These are phyloP conservation scores for Cairneyella variabilis DNA, from an alignment of 495 filamentous ascomycete genomes.

Conservation along the genomic window DNA sequence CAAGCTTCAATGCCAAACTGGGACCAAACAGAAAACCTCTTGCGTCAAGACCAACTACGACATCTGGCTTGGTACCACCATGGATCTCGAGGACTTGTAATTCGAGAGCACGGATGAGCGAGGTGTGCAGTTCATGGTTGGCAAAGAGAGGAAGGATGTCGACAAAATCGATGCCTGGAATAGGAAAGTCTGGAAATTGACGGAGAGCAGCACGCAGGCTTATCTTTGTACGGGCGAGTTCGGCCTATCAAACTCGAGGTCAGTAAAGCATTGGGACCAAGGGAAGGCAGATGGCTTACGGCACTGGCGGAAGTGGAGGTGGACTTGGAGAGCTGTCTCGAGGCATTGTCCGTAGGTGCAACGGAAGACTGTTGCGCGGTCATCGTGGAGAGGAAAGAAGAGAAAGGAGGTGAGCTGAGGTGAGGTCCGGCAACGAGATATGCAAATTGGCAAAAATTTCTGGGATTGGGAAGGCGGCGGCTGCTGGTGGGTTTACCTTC, in stretches of 20 bases:
- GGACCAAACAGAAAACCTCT: constrained; percentile 96
- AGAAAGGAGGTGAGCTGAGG: constrained; percentile 28
- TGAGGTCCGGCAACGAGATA: constrained; percentile 21
- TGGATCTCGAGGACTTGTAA: constrained; percentile 64
- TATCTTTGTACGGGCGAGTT: constrained; percentile 94
- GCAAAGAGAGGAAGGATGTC: constrained; percentile 98
- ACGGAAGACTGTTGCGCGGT: constrained; percentile 32
- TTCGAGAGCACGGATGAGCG: constrained; percentile 81
- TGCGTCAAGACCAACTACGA: constrained; percentile 90
- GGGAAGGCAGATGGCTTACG: too few species aligned
- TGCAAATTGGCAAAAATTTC: constrained; percentile 24
- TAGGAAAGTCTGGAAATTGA: constrained; percentile 86
- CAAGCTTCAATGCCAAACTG: constrained; percentile 77
- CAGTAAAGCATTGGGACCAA: too few species aligned
- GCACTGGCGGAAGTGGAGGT: constrained; percentile 64
- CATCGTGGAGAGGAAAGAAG: constrained; percentile 52
- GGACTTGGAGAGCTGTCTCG: constrained; percentile 39
- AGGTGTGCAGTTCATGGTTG: constrained; percentile 65
- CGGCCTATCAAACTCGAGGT: too few species aligned
- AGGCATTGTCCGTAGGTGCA: constrained; percentile 39
- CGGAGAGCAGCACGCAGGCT: constrained; percentile 48
- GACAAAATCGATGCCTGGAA: constrained; percentile 92
- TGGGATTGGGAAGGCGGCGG: constrained; percentile 11
- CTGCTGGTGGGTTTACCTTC: not conserved
- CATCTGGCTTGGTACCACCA: constrained; percentile 64